Base-by-base conservation (phyloP, 768 basidiomycete genomes). In the Amanita pseudoporphyria region DNA sequence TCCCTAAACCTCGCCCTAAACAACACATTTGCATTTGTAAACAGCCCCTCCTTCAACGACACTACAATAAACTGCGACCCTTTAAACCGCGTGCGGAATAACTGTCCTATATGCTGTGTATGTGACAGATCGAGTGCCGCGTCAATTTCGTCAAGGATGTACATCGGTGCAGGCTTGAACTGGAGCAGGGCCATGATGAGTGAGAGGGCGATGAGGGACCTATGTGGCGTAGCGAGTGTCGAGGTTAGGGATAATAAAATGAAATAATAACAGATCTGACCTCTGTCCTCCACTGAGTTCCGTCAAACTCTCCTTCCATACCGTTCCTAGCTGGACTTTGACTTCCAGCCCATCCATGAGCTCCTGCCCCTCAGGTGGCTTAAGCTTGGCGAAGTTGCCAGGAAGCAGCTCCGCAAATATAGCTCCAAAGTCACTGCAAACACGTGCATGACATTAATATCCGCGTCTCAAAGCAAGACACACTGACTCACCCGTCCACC, bases 141-240 rank as follows among this genome's bases (percentile, higher is more conserved):
- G 64, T 98, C 96, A 54, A 99, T 95, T 67, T 99, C 96, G 67
- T 99, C 96, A 7, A 99, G 78, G 62, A 99, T 99, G 66, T 98
- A 98, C 91, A 98, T 93, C 2, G 93, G 95, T 13, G 95, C 94
- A 6, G 95, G 94, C 61, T 97, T 97, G 77, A 97, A 97, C 63
- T 97, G 93, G n/a, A 98, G 81, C 14, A 99, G 79, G 0, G 96
- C 87, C 93, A 99, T 95, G 71, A 98, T 98, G 33, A 99, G 76
- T 10, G 95, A 98, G 1, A 99, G 78, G 0, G 96, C 96, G 60
- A 99, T 98, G 55, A 99, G 77, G 0, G 96, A 99, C 56, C 94
- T 98, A 33, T 26, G 37, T n/a, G 41, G n/a, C 6, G 9, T 42
- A 30, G 45, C 38, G 28, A 45, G 30, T 28, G 33, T 16, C 21